These are phyloP conservation scores for Ceratobasidium sp. DNA, from an alignment of 1,284 basidiomycete genomes.

Conservation along the genomic window DNA sequence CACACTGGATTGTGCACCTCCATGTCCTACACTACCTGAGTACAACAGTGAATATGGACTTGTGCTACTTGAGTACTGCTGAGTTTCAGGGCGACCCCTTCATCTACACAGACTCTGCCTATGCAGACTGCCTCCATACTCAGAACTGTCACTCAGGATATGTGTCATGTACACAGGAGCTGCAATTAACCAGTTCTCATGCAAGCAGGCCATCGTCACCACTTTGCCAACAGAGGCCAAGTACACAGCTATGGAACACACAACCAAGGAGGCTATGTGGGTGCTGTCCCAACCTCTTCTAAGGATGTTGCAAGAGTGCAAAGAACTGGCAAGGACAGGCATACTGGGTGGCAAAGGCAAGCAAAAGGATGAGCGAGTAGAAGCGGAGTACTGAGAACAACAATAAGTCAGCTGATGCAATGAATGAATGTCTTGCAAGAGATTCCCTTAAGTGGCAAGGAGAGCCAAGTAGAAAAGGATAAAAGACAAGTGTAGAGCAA, in stretches of 20 bases:
- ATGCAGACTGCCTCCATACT: slow-evolving; percentile 17
- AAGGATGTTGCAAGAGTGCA: too few species aligned
- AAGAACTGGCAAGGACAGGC: too few species aligned
- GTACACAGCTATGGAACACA: slow-evolving; percentile 53
- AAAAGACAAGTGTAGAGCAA: too few species aligned
- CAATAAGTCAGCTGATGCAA: too few species aligned
- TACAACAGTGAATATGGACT: slow-evolving; percentile 20
- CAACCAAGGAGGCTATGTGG: slow-evolving; percentile 51
- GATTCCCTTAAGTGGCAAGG: too few species aligned
- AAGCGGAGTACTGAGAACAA: too few species aligned
- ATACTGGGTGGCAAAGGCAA: too few species aligned
- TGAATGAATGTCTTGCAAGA: too few species aligned
- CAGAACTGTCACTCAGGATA: slow-evolving; percentile 56
- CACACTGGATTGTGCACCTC: slow-evolving; percentile 7
- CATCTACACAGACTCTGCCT: slow-evolving; percentile 22
- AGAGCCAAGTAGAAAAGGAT: too few species aligned
- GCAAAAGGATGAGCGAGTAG: too few species aligned
- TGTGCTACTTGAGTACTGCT: background rate
- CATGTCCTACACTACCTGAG: slow-evolving; percentile 37
- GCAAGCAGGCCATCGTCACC: slow-evolving; percentile 51
- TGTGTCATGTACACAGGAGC: slow-evolving; percentile 52
- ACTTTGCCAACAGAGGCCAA: slow-evolving; percentile 55
- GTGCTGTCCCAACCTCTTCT: too few species aligned
- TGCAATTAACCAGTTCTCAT: slow-evolving; percentile 53
- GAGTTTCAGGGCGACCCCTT: background rate